Percentiles rank a stretch among this genome's conserved stretches.
phyloP scores from a whole-genome alignment of 2,329 filamentous ascomycete species.

The Chrysoporthe austroafricana region DNA sequence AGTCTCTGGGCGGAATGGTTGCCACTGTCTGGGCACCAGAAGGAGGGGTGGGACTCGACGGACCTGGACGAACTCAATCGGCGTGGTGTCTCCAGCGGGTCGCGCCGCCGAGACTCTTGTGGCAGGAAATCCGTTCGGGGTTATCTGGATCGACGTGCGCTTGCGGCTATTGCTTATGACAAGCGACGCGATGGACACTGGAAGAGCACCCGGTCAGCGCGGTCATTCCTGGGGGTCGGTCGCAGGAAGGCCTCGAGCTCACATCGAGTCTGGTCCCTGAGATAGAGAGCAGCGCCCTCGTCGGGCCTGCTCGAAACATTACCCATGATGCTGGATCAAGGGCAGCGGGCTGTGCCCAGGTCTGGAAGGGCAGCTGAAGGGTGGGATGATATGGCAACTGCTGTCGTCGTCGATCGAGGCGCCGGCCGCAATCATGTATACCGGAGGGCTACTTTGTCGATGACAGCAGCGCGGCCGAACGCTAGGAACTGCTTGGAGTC shows the following conservation, averaged over 20 bases:
- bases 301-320: conserved; percentile 88
- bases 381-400: conserved; percentile 16
- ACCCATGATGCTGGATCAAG: conserved; percentile 70
- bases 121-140: conserved; percentile 87
- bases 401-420: conserved; percentile 30
- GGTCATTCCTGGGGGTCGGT: background rate
- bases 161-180: conserved; percentile 79
- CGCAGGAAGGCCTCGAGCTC: conserved; percentile 44
- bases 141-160: conserved; percentile 75
- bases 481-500: conserved; percentile 4
- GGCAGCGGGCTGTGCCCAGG: conserved; percentile 35
- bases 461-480: conserved; percentile 4
- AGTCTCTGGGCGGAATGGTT: conserved; percentile 13
- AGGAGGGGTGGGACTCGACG: conserved; percentile 29
- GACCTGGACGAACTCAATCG: conserved; percentile 92
- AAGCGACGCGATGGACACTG: conserved; percentile 87
- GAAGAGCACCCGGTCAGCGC: conserved; percentile 30
- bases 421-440: conserved; percentile 23
- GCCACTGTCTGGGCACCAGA: background rate
- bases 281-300: conserved; percentile 77
- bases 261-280: conserved; percentile 94
- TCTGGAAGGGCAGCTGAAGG: conserved; percentile 27
- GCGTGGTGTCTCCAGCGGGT: conserved; percentile 71
- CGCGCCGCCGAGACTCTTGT: conserved; percentile 75
- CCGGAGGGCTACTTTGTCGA: background rate